phyloP scores from a whole-genome alignment of 306 rosid species.

The Cicer cuneatum region DNA sequence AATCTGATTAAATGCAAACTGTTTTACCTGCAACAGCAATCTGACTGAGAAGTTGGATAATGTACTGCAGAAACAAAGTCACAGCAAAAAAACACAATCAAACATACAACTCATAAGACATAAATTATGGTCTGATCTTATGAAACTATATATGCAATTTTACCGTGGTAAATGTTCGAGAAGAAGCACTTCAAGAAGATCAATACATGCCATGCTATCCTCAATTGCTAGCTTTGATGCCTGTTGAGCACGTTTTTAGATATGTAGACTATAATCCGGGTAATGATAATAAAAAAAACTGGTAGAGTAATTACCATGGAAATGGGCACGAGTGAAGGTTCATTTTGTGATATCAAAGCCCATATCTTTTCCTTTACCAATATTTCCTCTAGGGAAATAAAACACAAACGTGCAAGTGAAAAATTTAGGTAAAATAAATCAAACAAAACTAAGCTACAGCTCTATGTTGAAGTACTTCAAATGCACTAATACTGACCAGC shows the following conservation, averaged over 20 bases:
- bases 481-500: constrained; percentile 66
- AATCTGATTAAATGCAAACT: constrained; percentile 34
- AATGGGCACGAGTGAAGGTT: constrained; percentile 83
- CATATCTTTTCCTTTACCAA: constrained; percentile 88
- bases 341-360: constrained; percentile 83
- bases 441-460: constrained; percentile 19
- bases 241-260: constrained; percentile 56
- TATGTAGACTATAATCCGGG: constrained; percentile 24
- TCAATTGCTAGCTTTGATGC: constrained; percentile 77
- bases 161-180: constrained; percentile 76
- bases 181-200: constrained; percentile 83
- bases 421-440: constrained; percentile 2
- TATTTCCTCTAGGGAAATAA: constrained; percentile 67
- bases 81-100: constrained; percentile 25
- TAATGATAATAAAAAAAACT: constrained; percentile 29
- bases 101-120: constrained; percentile 22
- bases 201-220: constrained; percentile 80
- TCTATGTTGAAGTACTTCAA: constrained; percentile 30
- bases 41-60: constrained; percentile 67
- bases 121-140: not conserved
- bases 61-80: constrained; percentile 61
- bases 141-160: constrained; percentile 38
- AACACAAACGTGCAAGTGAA: constrained; percentile 37
- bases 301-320: constrained; percentile 64
- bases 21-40: constrained; percentile 74